A percentile compares a stretch with the other conserved stretches of the same genome.
phyloP scores from a whole-genome alignment of 495 filamentous ascomycete species.

The Daldinia grandis region DNA sequence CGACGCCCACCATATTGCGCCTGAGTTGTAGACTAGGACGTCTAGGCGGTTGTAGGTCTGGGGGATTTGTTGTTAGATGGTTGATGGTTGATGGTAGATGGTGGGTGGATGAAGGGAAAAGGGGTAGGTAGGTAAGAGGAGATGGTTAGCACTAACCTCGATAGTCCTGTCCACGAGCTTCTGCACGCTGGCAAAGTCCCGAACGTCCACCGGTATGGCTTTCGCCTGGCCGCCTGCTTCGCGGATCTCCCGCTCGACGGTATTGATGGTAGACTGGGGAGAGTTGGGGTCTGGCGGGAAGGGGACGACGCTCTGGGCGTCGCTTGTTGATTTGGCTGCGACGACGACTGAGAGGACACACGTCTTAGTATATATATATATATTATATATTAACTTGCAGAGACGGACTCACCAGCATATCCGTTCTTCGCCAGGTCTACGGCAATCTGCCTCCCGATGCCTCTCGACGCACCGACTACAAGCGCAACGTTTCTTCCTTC shows the following conservation, averaged over 20 bases:
- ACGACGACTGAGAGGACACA: slow-evolving; percentile 70
- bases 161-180: slow-evolving; percentile 68
- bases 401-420: slow-evolving; percentile 66
- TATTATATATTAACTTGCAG: neutral
- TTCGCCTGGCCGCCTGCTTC: slow-evolving; percentile 70
- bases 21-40: slow-evolving; percentile 82
- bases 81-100: neutral
- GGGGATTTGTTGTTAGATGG: too few species aligned
- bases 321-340: slow-evolving; percentile 79
- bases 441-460: slow-evolving; percentile 82
- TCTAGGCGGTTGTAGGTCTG: slow-evolving; percentile 71
- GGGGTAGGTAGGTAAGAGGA: neutral
- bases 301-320: slow-evolving; percentile 61
- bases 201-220: slow-evolving; percentile 75
- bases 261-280: slow-evolving; percentile 78
- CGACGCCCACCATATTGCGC: slow-evolving; percentile 87
- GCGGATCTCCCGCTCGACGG: slow-evolving; percentile 80
- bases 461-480: slow-evolving; percentile 76
- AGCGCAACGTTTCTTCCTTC: slow-evolving; percentile 63
- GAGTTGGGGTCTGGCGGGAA: slow-evolving; percentile 90
- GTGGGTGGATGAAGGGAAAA: neutral
- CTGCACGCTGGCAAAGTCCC: slow-evolving; percentile 69
- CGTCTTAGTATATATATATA: neutral
- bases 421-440: slow-evolving; percentile 75
- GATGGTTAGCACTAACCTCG: slow-evolving; percentile 48